Evolutionary conservation across 768 basidiomycete species (phyloP), one percentile per base, ranked within the genome.

Genomic region (Lactarius trivialis): DNA sequence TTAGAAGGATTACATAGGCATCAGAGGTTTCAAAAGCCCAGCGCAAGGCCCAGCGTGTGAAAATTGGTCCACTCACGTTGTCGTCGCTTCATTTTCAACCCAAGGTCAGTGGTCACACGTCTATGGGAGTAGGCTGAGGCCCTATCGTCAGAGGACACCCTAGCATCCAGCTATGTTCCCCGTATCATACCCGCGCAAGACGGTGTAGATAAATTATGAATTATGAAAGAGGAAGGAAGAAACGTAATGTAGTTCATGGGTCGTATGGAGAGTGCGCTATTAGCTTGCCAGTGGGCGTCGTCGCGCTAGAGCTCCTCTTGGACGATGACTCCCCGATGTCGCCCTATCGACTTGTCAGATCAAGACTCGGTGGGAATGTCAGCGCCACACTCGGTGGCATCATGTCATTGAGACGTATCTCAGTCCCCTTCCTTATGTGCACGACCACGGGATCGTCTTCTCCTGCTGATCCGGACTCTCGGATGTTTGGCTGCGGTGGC

Each of bases 381-480:
- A 24, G 24, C 12, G 43, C 45, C 12, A 5, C 33, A 32, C 60
- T 41, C 30, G 51, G 55, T 14, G 7, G 9, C 6, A 1, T 21
- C 9, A 57, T 7, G 32, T 53, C 24, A 26, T 53, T 32, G 8
- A 57, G 48, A n/a, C 26, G 32, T 15, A 62, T 41, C 39, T 53
- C 56, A 8, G 61, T 62, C 33, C 56, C 56, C 50, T 30, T 28
- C n/a, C 15, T 34, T 26, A 57, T 12, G 19, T 62, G 50, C 39
- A 62, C 33, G 3, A 52, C 19, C 56, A 51, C 19, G 21, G 14
- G 2, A 3, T 30, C 49, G 33, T 19, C 30, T 2, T 12, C 32
- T 48, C 7, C 17, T 21, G 49, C 9, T 53, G 39, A 15, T 53
- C 39, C 5, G 7, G 24, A 34, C 24, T 52, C 61, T 50, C 15